Conservation (phyloP, 1,284 basidiomycete genomes). For the Trichosporon inkin region DNA sequence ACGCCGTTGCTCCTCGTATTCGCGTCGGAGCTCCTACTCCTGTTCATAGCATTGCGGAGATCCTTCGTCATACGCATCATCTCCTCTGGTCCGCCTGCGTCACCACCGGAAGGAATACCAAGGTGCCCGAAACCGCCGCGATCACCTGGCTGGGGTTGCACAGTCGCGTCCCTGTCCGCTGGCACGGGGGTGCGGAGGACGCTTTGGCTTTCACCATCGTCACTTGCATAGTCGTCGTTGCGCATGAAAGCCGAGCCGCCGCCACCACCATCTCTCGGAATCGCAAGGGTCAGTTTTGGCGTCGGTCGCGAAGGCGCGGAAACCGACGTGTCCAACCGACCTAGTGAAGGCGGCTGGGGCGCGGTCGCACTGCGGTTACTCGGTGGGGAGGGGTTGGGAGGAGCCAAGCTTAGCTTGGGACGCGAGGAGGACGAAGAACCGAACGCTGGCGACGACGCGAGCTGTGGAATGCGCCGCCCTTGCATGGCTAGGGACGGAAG, state of each 20-base stretch:
- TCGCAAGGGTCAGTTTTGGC: conserved; percentile 37
- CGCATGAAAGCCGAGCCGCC: conserved; percentile 15
- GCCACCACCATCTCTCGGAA: conserved; percentile 27
- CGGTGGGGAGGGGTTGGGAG: conserved; percentile 18
- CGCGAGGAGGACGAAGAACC: conserved; percentile 27
- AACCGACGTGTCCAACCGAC: not conserved
- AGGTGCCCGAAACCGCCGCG: not conserved
- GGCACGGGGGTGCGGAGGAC: conserved; percentile 24
- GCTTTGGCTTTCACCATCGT: conserved; percentile 19
- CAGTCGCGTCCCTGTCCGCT: conserved; percentile 40
- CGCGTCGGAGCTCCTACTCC: conserved; percentile 25
- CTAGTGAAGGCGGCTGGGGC: conserved; percentile 10
- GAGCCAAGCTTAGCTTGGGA: conserved; percentile 36
- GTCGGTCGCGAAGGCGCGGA: conserved; percentile 2
- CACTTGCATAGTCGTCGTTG: conserved; percentile 22
- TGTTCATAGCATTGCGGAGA: conserved; percentile 32
- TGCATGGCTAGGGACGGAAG: conserved; percentile 16
- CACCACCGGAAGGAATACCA: conserved; percentile 7
- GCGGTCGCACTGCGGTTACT: conserved; percentile 9
- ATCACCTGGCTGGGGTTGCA: conserved; percentile 29
- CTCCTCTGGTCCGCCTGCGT: conserved; percentile 18
- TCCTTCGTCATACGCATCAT: conserved; percentile 44
- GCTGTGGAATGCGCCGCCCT: conserved; percentile 5
- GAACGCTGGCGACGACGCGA: conserved; percentile 17
- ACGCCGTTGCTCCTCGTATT: not conserved